Conservation (phyloP, 441 rosid genomes). For the Pelargonium fulgidum region DNA sequence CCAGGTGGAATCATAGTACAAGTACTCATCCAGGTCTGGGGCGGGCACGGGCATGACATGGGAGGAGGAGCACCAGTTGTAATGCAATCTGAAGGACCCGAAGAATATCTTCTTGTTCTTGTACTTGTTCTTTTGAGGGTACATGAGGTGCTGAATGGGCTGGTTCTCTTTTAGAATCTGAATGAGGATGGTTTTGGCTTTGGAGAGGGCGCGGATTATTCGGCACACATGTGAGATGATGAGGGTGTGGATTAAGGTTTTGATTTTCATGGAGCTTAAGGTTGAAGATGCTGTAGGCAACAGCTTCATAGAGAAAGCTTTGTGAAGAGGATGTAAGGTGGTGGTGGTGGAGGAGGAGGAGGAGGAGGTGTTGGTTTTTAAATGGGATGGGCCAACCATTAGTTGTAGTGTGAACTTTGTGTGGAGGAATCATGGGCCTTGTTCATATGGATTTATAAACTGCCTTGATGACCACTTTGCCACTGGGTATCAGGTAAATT, state of each 20-base stretch:
- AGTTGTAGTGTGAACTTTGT: background rate
- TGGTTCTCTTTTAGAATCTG: constrained; percentile 13
- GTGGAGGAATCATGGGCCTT: constrained; percentile 15
- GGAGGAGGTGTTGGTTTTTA: constrained; percentile 15
- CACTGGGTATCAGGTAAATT: constrained; percentile 37
- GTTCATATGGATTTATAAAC: constrained; percentile 23
- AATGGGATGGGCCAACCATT: constrained; percentile 30
- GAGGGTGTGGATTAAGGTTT: constrained; percentile 46
- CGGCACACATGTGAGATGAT: constrained; percentile 46
- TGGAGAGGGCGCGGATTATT: constrained; percentile 43
- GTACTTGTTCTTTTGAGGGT: constrained; percentile 31
- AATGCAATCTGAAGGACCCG: constrained; percentile 81
- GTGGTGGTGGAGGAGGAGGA: too few species aligned
- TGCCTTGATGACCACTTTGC: constrained; percentile 31
- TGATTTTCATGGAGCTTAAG: constrained; percentile 48
- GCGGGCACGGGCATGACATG: constrained; percentile 62
- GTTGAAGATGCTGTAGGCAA: constrained; percentile 35
- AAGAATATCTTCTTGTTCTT: constrained; percentile 35
- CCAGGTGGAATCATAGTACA: constrained; percentile 48
- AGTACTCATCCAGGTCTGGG: constrained; percentile 41
- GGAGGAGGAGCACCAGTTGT: constrained; percentile 67
- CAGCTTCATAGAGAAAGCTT: constrained; percentile 34
- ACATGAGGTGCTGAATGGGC: constrained; percentile 21
- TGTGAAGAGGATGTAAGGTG: background rate
- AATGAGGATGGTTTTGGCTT: constrained; percentile 46